Conservation (phyloP, 768 basidiomycete species). For the Rhodosporidiobolus odoratus region DNA sequence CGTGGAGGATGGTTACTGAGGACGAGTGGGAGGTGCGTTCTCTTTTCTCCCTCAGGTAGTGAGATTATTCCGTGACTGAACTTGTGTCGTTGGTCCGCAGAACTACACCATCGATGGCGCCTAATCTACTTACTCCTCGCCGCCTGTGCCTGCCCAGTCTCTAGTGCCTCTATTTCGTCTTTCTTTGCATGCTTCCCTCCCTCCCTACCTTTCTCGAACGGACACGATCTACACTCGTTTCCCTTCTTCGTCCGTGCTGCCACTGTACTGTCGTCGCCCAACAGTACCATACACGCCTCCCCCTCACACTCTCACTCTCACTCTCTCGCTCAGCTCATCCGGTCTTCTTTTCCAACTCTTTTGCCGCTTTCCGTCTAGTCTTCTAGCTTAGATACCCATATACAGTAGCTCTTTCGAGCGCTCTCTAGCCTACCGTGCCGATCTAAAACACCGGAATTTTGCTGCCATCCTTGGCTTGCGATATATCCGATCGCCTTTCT, state of each 20-base stretch:
- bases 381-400: too few species aligned
- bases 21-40: constrained; percentile 50
- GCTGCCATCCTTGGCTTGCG: too few species aligned
- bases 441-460: too few species aligned
- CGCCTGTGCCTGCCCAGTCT: too few species aligned
- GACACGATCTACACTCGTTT: neutral
- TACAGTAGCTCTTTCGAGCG: too few species aligned
- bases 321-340: too few species aligned
- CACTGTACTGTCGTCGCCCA: neutral
- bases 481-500: too few species aligned
- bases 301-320: neutral
- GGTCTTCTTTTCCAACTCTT: too few species aligned
- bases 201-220: neutral
- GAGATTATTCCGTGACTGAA: neutral
- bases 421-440: too few species aligned
- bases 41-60: too few species aligned
- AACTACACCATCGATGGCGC: constrained; percentile 1
- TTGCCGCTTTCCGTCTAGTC: too few species aligned
- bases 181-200: too few species aligned
- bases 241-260: neutral
- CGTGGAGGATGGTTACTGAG: constrained; percentile 88
- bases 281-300: neutral
- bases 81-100: neutral
- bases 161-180: neutral
- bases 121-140: neutral